Conservation (phyloP, 768 basidiomycete species). For the Mycena rebaudengoi region DNA sequence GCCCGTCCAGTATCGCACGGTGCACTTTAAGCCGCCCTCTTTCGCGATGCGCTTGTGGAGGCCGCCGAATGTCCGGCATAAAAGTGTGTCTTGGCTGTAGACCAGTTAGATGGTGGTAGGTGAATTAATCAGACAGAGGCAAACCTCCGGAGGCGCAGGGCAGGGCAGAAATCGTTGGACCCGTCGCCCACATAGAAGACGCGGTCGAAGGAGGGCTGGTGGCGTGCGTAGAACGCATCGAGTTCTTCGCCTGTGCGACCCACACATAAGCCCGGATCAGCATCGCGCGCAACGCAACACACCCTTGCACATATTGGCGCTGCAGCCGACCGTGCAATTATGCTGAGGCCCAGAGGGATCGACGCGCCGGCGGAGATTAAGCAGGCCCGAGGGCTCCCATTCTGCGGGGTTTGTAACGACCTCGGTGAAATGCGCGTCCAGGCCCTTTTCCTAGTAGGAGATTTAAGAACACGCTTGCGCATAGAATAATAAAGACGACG, state of each 20-base stretch:
- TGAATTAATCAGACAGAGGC: constrained; percentile 21
- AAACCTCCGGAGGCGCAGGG: constrained; percentile 80
- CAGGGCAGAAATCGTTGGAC: constrained; percentile 93
- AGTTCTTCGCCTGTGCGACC: constrained; percentile 84
- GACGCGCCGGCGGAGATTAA: constrained; percentile 79
- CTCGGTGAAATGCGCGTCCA: constrained; percentile 77
- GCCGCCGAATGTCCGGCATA: constrained; percentile 82
- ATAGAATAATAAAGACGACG: constrained; percentile 4
- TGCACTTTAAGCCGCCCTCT: constrained; percentile 81
- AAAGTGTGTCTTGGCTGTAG: constrained; percentile 79
- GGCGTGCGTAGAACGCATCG: constrained; percentile 75
- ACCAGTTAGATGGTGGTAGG: neutral
- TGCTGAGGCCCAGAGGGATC: constrained; percentile 85
- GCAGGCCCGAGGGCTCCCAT: constrained; percentile 75
- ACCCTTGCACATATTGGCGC: constrained; percentile 99
- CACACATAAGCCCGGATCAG: neutral
- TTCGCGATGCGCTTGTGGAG: constrained; percentile 79
- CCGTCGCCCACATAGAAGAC: constrained; percentile 95
- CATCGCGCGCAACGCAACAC: constrained; percentile 3
- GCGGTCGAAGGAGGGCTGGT: constrained; percentile 72
- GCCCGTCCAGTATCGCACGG: constrained; percentile 87
- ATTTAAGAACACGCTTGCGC: neutral
- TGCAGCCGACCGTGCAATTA: constrained; percentile 86
- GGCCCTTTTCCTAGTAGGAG: constrained; percentile 70
- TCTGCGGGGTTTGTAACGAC: constrained; percentile 93